These are phyloP conservation scores for Plasmodium gallinaceum DNA, from an alignment of 169 alveolate genomes.

Conservation along the genomic window DNA sequence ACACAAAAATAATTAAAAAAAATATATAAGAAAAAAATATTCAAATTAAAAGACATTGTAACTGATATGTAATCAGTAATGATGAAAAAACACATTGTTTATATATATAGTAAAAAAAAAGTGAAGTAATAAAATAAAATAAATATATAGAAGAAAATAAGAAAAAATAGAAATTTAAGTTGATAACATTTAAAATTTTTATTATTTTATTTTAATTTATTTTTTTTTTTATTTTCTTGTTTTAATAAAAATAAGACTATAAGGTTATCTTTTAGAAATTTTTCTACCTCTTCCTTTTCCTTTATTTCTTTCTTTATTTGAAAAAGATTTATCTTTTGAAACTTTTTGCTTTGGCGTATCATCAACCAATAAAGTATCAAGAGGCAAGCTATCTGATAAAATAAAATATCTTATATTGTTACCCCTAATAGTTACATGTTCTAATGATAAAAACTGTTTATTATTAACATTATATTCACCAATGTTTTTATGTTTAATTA, in stretches of 20 bases:
- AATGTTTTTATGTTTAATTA: conserved; percentile 95
- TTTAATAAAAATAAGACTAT: too few species aligned
- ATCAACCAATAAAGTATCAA: conserved; percentile 96
- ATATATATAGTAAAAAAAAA: too few species aligned
- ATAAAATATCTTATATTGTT: conserved; percentile 96
- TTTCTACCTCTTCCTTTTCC: conserved; percentile 86
- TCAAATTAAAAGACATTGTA: too few species aligned
- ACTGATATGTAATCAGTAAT: too few species aligned
- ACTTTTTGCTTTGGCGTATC: conserved; percentile 94
- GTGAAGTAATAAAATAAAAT: too few species aligned
- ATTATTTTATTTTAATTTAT: neutral
- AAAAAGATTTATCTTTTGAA: conserved; percentile 80
- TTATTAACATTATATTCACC: conserved; percentile 89
- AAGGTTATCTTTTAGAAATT: conserved; percentile 44
- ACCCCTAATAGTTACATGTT: conserved; percentile 88
- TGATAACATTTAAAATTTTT: conserved; percentile 1
- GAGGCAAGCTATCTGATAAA: conserved; percentile 95
- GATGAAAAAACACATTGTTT: too few species aligned
- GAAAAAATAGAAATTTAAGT: too few species aligned
- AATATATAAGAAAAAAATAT: too few species aligned
- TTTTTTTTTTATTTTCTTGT: too few species aligned
- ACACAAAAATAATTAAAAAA: too few species aligned
- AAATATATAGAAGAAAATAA: too few species aligned
- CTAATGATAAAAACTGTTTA: conserved; percentile 81
- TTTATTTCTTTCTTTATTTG: conserved; percentile 80